Conservation (phyloP, 306 rosid species). For the Mimosa pudica region DNA sequence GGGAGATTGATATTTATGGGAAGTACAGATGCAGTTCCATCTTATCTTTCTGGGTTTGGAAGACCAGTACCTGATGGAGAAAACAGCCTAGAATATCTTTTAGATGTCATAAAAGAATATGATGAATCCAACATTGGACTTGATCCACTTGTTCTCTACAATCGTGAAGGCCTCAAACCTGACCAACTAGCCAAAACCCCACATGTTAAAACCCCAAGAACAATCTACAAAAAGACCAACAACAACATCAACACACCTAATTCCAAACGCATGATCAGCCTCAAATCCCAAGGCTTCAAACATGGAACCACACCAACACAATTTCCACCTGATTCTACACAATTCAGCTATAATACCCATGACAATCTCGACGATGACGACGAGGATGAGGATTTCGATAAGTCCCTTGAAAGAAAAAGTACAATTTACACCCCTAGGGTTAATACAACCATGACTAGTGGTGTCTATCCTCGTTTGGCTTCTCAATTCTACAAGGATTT, state of each 20-base stretch:
- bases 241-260: slow-evolving; percentile 22
- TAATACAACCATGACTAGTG: slow-evolving; percentile 30
- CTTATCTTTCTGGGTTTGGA: slow-evolving; percentile 73
- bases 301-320: slow-evolving; percentile 44
- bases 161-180: slow-evolving; percentile 70
- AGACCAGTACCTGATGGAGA: slow-evolving; percentile 85
- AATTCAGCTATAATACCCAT: slow-evolving; percentile 32
- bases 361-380: neutral
- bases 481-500: slow-evolving; percentile 87
- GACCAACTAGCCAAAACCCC: slow-evolving; percentile 57
- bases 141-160: slow-evolving; percentile 74
- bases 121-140: slow-evolving; percentile 84
- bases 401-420: slow-evolving; percentile 69
- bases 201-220: slow-evolving; percentile 44
- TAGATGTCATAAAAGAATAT: slow-evolving; percentile 80
- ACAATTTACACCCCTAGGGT: slow-evolving; percentile 48
- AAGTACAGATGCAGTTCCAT: slow-evolving; percentile 55
- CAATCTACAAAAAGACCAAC: slow-evolving; percentile 43
- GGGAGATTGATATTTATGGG: slow-evolving; percentile 81
- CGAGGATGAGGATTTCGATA: slow-evolving; percentile 62
- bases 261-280: slow-evolving; percentile 60
- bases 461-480: slow-evolving; percentile 70
- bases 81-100: slow-evolving; percentile 70
- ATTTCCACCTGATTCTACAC: slow-evolving; percentile 42
- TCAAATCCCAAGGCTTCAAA: slow-evolving; percentile 61